phyloP scores from a whole-genome alignment of 2,329 filamentous ascomycete genomes.

The Monilinia polystroma region DNA sequence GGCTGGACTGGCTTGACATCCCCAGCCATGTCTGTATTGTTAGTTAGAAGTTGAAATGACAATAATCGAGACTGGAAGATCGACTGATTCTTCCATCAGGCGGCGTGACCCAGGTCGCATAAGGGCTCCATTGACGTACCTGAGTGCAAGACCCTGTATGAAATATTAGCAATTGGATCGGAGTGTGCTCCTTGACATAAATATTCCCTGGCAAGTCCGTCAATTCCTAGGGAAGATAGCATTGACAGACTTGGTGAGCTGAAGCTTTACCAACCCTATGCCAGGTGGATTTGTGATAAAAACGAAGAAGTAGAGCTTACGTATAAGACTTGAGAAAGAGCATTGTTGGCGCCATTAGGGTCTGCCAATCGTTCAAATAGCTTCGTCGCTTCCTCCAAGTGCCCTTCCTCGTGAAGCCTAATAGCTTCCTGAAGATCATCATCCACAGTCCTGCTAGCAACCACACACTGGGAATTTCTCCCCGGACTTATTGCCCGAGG shows the following conservation, averaged over 20 bases:
- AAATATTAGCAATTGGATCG: conserved; percentile 17
- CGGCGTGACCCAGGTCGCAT: conserved; percentile 24
- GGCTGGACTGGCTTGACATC: conserved; percentile 69
- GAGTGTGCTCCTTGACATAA: conserved; percentile 6
- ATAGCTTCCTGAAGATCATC: conserved; percentile 94
- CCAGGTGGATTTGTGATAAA: neutral
- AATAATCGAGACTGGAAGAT: conserved; percentile 13
- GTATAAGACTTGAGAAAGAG: conserved; percentile 92
- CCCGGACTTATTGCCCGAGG: conserved; percentile 18
- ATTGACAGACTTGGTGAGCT: conserved; percentile 1
- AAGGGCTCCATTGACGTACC: conserved; percentile 53
- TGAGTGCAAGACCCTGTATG: conserved; percentile 69
- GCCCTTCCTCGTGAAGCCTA: conserved; percentile 80
- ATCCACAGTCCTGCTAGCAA: conserved; percentile 56
- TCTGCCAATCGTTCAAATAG: conserved; percentile 85
- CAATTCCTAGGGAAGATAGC: neutral
- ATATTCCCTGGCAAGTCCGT: conserved; percentile 18
- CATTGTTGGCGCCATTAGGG: conserved; percentile 81
- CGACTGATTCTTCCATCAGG: conserved; percentile 7
- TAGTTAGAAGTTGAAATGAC: conserved; percentile 12
- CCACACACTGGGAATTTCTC: conserved; percentile 33
- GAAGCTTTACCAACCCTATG: conserved; percentile 7
- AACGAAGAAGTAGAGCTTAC: conserved; percentile 11
- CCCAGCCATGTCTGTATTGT: conserved; percentile 79
- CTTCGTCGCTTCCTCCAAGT: conserved; percentile 74